Conservation (phyloP, 2,329 filamentous ascomycete genomes). For the Penicillium decumbens region DNA sequence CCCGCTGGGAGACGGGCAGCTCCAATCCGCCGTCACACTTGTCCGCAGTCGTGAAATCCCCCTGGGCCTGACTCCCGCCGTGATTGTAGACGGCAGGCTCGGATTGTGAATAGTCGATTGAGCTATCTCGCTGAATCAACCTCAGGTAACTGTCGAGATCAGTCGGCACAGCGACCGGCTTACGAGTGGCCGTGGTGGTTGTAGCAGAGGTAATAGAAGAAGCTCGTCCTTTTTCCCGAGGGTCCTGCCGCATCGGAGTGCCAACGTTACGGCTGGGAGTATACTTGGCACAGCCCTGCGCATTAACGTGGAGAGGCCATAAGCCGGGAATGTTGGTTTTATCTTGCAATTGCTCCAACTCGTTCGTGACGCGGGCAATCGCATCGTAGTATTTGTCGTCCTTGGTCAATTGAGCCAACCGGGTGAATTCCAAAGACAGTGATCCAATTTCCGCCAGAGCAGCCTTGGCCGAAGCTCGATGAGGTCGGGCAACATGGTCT, state of each 20-base stretch:
- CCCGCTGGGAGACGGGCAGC: constrained; percentile 29
- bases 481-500: constrained; percentile 57
- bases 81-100: constrained; percentile 27
- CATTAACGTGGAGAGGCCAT: constrained; percentile 73
- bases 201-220: not conserved
- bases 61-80: constrained; percentile 2
- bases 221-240: not conserved
- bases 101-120: constrained; percentile 21
- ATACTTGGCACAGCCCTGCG: constrained; percentile 65
- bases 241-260: constrained; percentile 9
- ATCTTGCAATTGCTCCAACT: constrained; percentile 69
- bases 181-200: constrained; percentile 4
- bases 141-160: constrained; percentile 25
- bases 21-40: constrained; percentile 40
- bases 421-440: constrained; percentile 81
- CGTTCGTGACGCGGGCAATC: constrained; percentile 76
- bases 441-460: constrained; percentile 69
- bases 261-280: constrained; percentile 12
- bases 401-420: constrained; percentile 77
- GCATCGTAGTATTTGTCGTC: constrained; percentile 85
- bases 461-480: constrained; percentile 54
- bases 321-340: constrained; percentile 68
- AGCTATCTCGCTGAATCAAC: constrained; percentile 21
- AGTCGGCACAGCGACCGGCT: constrained; percentile 15
- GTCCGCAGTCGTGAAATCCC: constrained; percentile 12